Percentiles rank a stretch among this genome's conserved stretches.
These are phyloP conservation scores for Jaapia argillacea DNA, from an alignment of 768 basidiomycete genomes.

Conservation along the genomic window DNA sequence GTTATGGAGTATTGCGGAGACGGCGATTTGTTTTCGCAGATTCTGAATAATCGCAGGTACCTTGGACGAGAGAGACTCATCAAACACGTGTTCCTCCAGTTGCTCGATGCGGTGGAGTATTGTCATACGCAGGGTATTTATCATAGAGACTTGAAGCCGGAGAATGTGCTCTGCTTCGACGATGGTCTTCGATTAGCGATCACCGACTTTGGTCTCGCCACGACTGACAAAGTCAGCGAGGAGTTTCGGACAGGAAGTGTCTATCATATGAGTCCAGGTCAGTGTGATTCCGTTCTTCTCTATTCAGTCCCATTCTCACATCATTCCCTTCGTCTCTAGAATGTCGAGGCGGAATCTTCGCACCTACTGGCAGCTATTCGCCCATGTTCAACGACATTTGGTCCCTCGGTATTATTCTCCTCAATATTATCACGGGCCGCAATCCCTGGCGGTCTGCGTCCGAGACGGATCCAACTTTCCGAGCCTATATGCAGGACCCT, in stretches of 20 bases:
- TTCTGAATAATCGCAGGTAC: constrained; percentile 67
- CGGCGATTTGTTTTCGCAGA: constrained; percentile 90
- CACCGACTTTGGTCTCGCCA: constrained; percentile 94
- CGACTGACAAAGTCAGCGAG: constrained; percentile 71
- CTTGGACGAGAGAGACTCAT: constrained; percentile 80
- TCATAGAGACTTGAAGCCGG: constrained; percentile 96
- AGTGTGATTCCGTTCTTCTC: constrained; percentile 15
- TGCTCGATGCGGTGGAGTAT: constrained; percentile 88
- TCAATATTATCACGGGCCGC: constrained; percentile 90
- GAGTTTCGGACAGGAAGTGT: constrained; percentile 95
- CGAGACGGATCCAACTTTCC: constrained; percentile 77
- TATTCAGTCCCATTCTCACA: constrained; percentile 10
- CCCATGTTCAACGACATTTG: constrained; percentile 90
- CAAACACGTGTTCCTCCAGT: constrained; percentile 84
- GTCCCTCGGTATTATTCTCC: constrained; percentile 92
- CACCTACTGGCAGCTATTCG: constrained; percentile 61
- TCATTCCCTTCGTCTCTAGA: constrained; percentile 38
- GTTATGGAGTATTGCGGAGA: constrained; percentile 90
- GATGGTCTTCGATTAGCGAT: constrained; percentile 70
- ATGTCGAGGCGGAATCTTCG: constrained; percentile 73
- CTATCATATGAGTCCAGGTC: constrained; percentile 97
- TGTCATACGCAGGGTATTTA: constrained; percentile 89
- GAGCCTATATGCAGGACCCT: constrained; percentile 74
- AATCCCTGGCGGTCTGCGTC: constrained; percentile 95
- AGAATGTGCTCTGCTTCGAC: constrained; percentile 86